phyloP scores from a whole-genome alignment of 192 early-diverging fungal genomes.

The Gigaspora rosea region DNA sequence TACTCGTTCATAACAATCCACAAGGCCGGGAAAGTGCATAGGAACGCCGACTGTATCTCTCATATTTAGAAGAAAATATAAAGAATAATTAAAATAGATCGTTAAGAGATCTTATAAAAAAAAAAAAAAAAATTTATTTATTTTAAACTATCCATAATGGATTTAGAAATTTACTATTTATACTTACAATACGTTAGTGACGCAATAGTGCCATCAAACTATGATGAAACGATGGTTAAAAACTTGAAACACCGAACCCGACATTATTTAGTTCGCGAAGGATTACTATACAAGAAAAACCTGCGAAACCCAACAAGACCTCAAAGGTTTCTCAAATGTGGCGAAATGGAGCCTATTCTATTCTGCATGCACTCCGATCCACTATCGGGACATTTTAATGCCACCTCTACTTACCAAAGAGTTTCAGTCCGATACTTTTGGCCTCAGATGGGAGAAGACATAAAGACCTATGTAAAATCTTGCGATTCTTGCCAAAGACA shows the following conservation, averaged over 20 bases:
- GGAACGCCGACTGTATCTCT: too few relatives aligned
- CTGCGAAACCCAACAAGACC: neutral
- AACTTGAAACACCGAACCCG: neutral
- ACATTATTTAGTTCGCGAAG: neutral
- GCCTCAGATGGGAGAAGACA: neutral
- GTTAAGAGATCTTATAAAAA: too few relatives aligned
- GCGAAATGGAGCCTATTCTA: neutral
- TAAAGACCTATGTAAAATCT: neutral
- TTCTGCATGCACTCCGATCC: neutral
- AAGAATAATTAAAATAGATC: too few relatives aligned
- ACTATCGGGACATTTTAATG: neutral
- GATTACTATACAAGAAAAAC: neutral
- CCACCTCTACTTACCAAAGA: neutral
- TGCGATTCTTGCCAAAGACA: neutral
- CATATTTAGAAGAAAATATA: too few relatives aligned
- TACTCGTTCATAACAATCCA: neutral
- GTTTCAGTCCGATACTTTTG: neutral
- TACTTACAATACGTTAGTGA: too few relatives aligned
- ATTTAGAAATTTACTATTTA: too few relatives aligned
- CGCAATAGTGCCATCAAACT: too few relatives aligned
- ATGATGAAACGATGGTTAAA: neutral
- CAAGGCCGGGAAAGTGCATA: too few relatives aligned
- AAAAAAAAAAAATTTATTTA: too few relatives aligned
- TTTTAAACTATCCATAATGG: too few relatives aligned
- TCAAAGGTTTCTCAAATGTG: neutral